These are phyloP conservation scores for Lactarius evosmus DNA, from an alignment of 768 basidiomycete species.

Conservation along the genomic window DNA sequence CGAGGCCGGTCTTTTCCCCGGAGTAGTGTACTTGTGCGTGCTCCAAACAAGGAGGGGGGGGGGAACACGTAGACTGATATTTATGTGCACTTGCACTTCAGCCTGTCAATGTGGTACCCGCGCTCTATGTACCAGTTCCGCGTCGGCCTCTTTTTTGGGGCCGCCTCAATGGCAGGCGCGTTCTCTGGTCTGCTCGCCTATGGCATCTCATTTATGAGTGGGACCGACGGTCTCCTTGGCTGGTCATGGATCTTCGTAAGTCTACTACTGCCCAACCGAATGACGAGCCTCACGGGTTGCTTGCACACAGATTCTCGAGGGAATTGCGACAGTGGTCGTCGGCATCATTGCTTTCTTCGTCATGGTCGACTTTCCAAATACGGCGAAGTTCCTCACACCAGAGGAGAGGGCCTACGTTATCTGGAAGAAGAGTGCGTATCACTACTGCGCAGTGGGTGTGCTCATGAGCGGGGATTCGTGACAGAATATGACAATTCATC, in stretches of 20 bases:
- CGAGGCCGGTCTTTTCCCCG: conserved; percentile 71
- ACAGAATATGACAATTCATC: conserved; percentile 55
- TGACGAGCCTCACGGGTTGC: neutral
- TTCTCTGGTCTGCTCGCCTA: conserved; percentile 36
- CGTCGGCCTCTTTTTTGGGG: conserved; percentile 37
- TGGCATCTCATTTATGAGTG: conserved; percentile 38
- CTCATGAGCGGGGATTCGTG: neutral
- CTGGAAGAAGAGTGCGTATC: conserved; percentile 50
- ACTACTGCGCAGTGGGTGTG: neutral
- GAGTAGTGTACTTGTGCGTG: conserved; percentile 67
- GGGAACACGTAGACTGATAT: neutral
- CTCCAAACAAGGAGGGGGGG: too few species aligned
- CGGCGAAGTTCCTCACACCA: conserved; percentile 57
- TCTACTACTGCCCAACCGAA: neutral
- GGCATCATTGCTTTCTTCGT: conserved; percentile 53
- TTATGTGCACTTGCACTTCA: neutral
- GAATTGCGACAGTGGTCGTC: conserved; percentile 55
- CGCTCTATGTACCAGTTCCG: conserved; percentile 35
- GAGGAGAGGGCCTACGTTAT: conserved; percentile 56
- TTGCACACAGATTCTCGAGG: conserved; percentile 54
- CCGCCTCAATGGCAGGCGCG: conserved; percentile 35
- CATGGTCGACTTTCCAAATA: conserved; percentile 58
- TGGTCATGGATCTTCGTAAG: conserved; percentile 38
- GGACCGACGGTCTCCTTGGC: conserved; percentile 32
- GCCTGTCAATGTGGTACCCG: conserved; percentile 38